These are phyloP conservation scores for Backusella tarrabulga DNA, from an alignment of 192 early-diverging fungal species.

Conservation along the genomic window DNA sequence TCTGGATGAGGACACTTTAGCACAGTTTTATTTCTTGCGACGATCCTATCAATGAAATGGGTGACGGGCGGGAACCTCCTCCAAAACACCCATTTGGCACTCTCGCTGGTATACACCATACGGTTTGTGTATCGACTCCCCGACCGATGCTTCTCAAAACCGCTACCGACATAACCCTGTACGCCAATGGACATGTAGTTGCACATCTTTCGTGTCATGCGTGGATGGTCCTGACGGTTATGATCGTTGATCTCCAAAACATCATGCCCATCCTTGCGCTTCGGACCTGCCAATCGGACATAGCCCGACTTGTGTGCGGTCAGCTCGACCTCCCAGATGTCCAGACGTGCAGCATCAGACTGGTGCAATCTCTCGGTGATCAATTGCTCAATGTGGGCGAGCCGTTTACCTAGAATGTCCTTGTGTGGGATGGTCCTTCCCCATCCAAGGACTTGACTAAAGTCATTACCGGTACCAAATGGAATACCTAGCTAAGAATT, in stretches of 20 bases:
- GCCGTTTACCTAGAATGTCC: constrained; percentile 57
- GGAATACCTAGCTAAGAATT: constrained; percentile 46
- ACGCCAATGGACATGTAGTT: constrained; percentile 75
- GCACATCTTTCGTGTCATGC: constrained; percentile 55
- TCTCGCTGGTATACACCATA: constrained; percentile 59
- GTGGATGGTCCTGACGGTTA: not conserved
- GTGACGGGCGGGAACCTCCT: constrained; percentile 63
- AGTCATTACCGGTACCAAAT: constrained; percentile 76
- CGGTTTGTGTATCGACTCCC: constrained; percentile 63
- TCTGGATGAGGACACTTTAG: constrained; percentile 40
- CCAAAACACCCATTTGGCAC: constrained; percentile 63
- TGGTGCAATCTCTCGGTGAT: constrained; percentile 60
- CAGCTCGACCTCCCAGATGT: constrained; percentile 68
- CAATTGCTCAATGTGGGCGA: constrained; percentile 53
- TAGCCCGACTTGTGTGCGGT: constrained; percentile 60
- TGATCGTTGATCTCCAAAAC: constrained; percentile 12
- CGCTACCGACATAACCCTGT: constrained; percentile 69
- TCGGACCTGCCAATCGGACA: constrained; percentile 58
- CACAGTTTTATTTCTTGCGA: constrained; percentile 43
- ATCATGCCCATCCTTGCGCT: constrained; percentile 40
- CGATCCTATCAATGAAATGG: constrained; percentile 54
- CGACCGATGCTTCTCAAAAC: constrained; percentile 66
- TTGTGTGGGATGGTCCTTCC: constrained; percentile 61
- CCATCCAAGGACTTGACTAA: constrained; percentile 73
- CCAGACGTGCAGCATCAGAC: constrained; percentile 55